Base-by-base conservation (phyloP, 2,329 filamentous ascomycete species). In the Scolecobasidium constrictum region DNA sequence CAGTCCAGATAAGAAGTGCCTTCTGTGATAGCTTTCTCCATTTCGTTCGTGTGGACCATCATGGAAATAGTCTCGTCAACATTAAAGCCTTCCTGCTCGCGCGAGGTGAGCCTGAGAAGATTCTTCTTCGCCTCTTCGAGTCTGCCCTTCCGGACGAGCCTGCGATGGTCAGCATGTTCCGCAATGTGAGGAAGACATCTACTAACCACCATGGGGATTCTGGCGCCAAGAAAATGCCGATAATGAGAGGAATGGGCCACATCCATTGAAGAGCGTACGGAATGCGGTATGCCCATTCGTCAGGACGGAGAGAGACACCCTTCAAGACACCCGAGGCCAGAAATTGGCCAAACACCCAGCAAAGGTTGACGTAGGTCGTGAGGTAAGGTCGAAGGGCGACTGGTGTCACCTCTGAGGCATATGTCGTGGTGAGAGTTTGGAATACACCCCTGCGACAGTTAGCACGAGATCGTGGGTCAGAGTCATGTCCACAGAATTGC, bases 31-130 rank as follows among this genome's bases (percentile, higher is more conserved):
- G 78, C 69, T 55, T 84, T 73, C 59, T 94, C 87, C 11, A 93
- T 67, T 0, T 82, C 81, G 1, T 83, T 88, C 0, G 87, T 94
- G 56, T 93, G 85, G 1, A 87, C 77, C 82, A 94, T 94, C 85
- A 94, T 93, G 52, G 84, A 80, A 39, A 94, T 70, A 0, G 85
- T 44, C 11, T 18, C 18, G 16, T 44, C 92, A 63, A 92, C 85
- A 48, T 93, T 83, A 9, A 83, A 75, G 53, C 92, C 76, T 52
- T 92, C 88, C n/a, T 31, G 26, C 9, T 31, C n/a, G 46, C 81
- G 52, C 52, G 72, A 79, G 5, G 81, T 83, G 16, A 86, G 65
- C 3, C 81, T 76, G 38, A 80, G 65, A 16, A 86, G 69, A 1
- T 80, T 67, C 37, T 66, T 63, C 63, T 83, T 83, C 23, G 82